These are phyloP conservation scores for Umbellularia californica DNA, from an alignment of 164 flowering plant genomes.

Conservation along the genomic window DNA sequence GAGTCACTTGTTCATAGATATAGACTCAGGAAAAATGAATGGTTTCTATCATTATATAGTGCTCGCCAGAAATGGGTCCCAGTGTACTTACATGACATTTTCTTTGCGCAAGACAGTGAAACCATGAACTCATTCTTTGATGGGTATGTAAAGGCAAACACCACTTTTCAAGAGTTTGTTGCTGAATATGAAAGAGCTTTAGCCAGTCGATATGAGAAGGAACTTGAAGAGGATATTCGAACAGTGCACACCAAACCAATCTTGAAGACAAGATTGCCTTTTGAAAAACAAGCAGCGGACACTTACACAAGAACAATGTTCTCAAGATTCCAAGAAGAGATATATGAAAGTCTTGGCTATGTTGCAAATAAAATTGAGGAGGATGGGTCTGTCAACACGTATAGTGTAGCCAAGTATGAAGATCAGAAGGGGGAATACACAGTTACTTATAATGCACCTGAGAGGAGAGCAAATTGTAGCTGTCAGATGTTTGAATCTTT, in stretches of 20 bases:
- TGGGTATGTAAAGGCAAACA: conserved; percentile 8
- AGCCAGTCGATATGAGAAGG: conserved; percentile 9
- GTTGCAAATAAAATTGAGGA: conserved; percentile 9
- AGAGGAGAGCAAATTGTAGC: conserved; percentile 13
- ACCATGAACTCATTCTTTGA: conserved; percentile 16
- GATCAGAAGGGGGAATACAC: conserved; percentile 10
- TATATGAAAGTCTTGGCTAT: conserved; percentile 17
- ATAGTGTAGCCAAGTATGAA: conserved; percentile 12
- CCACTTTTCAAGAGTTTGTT: conserved; percentile 13
- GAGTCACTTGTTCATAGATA: conserved; percentile 5
- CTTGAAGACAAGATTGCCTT: conserved; percentile 15
- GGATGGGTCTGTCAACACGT: conserved; percentile 10
- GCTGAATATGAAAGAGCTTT: conserved; percentile 12
- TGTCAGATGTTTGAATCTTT: conserved; percentile 16
- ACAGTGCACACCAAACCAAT: conserved; percentile 7
- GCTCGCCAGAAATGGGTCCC: conserved; percentile 21
- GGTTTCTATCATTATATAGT: conserved; percentile 10
- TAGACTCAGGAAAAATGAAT: conserved; percentile 14
- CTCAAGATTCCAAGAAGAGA: conserved; percentile 16
- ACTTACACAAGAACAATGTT: conserved; percentile 16
- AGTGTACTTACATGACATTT: conserved; percentile 13
- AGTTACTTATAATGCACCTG: conserved; percentile 8
- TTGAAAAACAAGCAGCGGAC: conserved; percentile 16
- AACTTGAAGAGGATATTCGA: conserved; percentile 16
- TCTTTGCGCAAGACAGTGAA: conserved; percentile 14